Base-by-base conservation (phyloP, 768 basidiomycete genomes). In the Rubroboletus satanas region DNA sequence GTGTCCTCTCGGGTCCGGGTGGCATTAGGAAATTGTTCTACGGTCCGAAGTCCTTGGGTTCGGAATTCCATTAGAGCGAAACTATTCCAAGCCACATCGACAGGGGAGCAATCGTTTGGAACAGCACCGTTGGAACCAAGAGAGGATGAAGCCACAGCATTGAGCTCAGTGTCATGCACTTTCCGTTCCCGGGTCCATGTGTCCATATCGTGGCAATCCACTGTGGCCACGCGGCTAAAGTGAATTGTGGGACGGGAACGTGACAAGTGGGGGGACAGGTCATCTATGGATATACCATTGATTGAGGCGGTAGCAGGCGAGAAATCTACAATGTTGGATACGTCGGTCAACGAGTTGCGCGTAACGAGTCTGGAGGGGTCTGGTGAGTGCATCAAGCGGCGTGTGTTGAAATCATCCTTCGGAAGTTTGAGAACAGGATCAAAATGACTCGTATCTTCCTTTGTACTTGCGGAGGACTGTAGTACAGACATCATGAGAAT, bases 181-280 rank as follows among this genome's bases (percentile, higher is more conserved):
- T 51, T 43, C 26, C 39, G 35, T 49, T 56, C 52, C 23, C 36
- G 48, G 12, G 43, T 10, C 57, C 71, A 72, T 55, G 69, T 49
- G 53, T 57, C 55, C 31, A 31, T 60, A 56, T 69, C 69, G 67
- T 71, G 71, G 68, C 49, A 11, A 49, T 45, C 45, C 49, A 41
- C 47, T 35, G 45, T 32, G 32, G 56, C 64, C 69, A 65, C 55
- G 65, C 60, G 60, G 38, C 47, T 17, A 31, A 43, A 10, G 52
- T 63, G 61, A 56, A 50, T 43, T 46, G 46, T 49, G 28, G 51
- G 33, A 45, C 35, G 37, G 28, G 35, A 57, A 50, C 37, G 54
- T 51, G 63, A 45, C 49, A 54, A 59, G 32, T 32, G 45, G 8
- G 48, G 52, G 17, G 47, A 33, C 32, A 47, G 47, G 41, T 50